A percentile compares a stretch with the other conserved stretches of the same genome.
phyloP scores from a whole-genome alignment of 768 basidiomycete species.

The Amanita rubescens region DNA sequence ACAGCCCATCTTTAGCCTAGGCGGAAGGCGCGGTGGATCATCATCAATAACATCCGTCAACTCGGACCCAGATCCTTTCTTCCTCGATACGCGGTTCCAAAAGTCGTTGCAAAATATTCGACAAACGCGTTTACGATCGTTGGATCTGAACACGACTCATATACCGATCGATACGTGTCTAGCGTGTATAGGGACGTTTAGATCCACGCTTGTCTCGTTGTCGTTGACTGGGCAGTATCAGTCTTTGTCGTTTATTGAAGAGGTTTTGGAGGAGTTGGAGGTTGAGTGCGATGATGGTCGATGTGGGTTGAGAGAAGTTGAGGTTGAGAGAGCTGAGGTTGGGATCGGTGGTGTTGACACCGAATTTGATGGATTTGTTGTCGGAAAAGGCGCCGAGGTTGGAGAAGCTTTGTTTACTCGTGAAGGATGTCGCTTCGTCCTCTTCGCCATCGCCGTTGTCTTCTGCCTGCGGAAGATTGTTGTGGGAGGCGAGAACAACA shows the following conservation, averaged over 20 bases:
- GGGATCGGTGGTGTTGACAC: slow-evolving; percentile 33
- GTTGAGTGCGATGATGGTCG: slow-evolving; percentile 12
- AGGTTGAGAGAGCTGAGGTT: slow-evolving; percentile 28
- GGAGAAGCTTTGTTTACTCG: slow-evolving; percentile 29
- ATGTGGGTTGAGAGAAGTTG: no score
- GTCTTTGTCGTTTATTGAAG: slow-evolving; percentile 27
- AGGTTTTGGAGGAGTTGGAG: slow-evolving; percentile 20
- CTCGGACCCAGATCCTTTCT: slow-evolving; percentile 11
- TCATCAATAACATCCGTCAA: not conserved
- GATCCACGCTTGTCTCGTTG: slow-evolving; percentile 25
- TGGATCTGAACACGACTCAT: slow-evolving; percentile 29
- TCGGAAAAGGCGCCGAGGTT: slow-evolving; percentile 29
- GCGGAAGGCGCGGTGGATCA: not conserved
- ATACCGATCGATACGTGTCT: slow-evolving; percentile 31
- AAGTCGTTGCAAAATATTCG: slow-evolving; percentile 20
- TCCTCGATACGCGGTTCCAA: slow-evolving; percentile 32
- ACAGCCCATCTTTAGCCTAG: slow-evolving; percentile 26
- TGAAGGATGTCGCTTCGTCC: slow-evolving; percentile 29
- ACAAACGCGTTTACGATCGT: slow-evolving; percentile 21
- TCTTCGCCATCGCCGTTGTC: not conserved
- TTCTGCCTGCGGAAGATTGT: not conserved
- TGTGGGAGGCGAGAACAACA: not conserved
- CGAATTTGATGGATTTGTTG: slow-evolving; percentile 34
- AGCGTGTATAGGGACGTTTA: slow-evolving; percentile 26
- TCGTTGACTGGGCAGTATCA: slow-evolving; percentile 34